phyloP scores from a whole-genome alignment of 352 stramenopile genomes.

The Pythium aphanidermatum region DNA sequence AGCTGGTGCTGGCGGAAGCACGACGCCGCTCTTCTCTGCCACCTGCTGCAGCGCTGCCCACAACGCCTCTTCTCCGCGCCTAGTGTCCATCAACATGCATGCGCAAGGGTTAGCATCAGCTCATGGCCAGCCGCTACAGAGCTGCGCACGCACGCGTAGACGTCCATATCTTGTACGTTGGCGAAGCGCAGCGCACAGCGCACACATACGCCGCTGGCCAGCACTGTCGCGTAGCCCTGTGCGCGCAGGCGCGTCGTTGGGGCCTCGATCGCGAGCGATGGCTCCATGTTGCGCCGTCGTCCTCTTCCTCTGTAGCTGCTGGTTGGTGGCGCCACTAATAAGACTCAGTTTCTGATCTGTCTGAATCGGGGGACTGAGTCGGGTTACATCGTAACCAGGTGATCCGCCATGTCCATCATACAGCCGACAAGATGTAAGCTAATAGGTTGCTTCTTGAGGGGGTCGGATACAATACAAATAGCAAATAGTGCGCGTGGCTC shows the following conservation, averaged over 20 bases:
- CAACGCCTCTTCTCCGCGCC: slow-evolving; percentile 13
- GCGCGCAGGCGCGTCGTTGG: slow-evolving; percentile 25
- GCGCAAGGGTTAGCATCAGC: background rate
- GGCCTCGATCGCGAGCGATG: slow-evolving; percentile 3
- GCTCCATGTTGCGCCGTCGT: too few relatives aligned
- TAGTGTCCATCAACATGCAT: background rate
- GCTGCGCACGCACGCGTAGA: slow-evolving; percentile 46
- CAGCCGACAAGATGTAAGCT: too few relatives aligned
- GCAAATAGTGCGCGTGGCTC: background rate
- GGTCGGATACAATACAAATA: too few relatives aligned
- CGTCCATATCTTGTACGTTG: slow-evolving; percentile 27
- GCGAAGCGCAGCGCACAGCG: slow-evolving; percentile 68
- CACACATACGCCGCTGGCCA: slow-evolving; percentile 37
- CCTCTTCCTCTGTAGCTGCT: too few relatives aligned
- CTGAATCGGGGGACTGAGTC: too few relatives aligned
- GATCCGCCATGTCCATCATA: too few relatives aligned
- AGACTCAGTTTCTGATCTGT: too few relatives aligned
- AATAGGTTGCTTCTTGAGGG: too few relatives aligned
- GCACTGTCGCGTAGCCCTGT: slow-evolving; percentile 18
- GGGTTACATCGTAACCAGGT: too few relatives aligned
- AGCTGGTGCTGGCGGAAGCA: slow-evolving; percentile 2
- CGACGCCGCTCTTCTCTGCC: slow-evolving; percentile 4
- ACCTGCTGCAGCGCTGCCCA: slow-evolving; percentile 8
- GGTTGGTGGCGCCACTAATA: too few relatives aligned
- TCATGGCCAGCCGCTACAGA: background rate